Base-by-base conservation (phyloP, 139 green algal genomes). In the Bryopsis sp. region DNA sequence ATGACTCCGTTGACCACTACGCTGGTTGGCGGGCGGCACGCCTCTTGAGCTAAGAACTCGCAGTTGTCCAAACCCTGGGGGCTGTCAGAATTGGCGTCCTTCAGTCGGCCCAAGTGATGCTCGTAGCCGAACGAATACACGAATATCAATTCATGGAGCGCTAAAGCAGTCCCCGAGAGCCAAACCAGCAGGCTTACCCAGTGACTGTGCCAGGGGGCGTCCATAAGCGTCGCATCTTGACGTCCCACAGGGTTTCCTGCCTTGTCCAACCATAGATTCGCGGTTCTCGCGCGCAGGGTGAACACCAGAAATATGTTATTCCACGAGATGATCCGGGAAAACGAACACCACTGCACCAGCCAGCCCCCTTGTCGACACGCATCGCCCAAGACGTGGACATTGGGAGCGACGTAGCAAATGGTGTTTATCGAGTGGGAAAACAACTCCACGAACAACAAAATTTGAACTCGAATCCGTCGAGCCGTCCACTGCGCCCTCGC, bases 301-400 rank as follows among this genome's bases (percentile, higher is more conserved):
- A 68, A 78, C 15, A 79, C 26, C 48, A 69, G 28, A 36, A 78
- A 76, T 2, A 78, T 22, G 22, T 8, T 74, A 70, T 78, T 78
- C 73, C 73, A 78, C 26, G 34, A 26, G 26, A 62, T 68, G 70
- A 68, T 77, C 33, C 72, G 66, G 29, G 65, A 58, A 62, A 59
- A 75, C 0, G 59, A 58, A 3, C 47, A 46, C 61, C 62, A 78
- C 2, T 67, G 19, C 28, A 78, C 73, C 11, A 79, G 1, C 15
- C 35, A 28, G n/a, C 47, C 0, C 15, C 72, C 77, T 47, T 72
- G 78, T 29, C 36, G n/a, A 28, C 73, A 79, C 0, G 65, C 31
- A n/a, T 67, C 39, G 0, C 39, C 28, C 33, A 78, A 33, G 22
- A 78, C 61, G 36, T 79, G 72, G 2, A 36, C 64, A 35, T 78